Conservation (phyloP, 2,329 filamentous ascomycete species). For the Botryotinia convoluta region DNA sequence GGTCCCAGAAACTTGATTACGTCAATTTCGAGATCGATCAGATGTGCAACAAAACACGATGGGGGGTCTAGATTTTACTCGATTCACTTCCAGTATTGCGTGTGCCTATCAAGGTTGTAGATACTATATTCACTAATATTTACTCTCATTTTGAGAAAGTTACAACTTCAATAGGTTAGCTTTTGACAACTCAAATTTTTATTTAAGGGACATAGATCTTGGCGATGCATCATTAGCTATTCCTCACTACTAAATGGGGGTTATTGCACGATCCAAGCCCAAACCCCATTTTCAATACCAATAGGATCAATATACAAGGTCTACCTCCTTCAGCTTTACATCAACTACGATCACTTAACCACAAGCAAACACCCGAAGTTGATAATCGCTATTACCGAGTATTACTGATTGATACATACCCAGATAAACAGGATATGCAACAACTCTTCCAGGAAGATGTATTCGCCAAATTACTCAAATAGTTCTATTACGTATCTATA, state of each 20-base stretch:
- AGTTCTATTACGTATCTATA: too few relatives aligned
- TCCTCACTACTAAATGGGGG: neutral
- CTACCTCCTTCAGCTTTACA: neutral
- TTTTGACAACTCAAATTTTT: neutral
- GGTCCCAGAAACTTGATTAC: neutral
- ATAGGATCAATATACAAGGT: neutral
- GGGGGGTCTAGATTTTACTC: neutral
- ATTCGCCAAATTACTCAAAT: too few relatives aligned
- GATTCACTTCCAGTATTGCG: neutral
- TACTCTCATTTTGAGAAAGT: neutral
- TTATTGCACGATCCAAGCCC: neutral
- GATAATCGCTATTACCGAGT: too few relatives aligned
- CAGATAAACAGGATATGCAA: too few relatives aligned
- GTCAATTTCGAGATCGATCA: neutral
- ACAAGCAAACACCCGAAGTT: neutral
- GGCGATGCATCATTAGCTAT: accelerated
- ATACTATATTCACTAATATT: neutral
- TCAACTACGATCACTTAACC: neutral
- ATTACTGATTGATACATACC: too few relatives aligned
- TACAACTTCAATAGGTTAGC: neutral
- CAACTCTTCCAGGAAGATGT: too few relatives aligned
- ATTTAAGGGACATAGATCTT: neutral
- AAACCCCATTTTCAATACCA: too few relatives aligned
- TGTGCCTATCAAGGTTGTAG: neutral
- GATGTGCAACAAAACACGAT: neutral